A percentile compares a stretch with the other conserved stretches of the same genome.
Evolutionary conservation across 2,329 filamentous ascomycete species (phyloP).

Genomic region (Tolypocladium paradoxum): DNA sequence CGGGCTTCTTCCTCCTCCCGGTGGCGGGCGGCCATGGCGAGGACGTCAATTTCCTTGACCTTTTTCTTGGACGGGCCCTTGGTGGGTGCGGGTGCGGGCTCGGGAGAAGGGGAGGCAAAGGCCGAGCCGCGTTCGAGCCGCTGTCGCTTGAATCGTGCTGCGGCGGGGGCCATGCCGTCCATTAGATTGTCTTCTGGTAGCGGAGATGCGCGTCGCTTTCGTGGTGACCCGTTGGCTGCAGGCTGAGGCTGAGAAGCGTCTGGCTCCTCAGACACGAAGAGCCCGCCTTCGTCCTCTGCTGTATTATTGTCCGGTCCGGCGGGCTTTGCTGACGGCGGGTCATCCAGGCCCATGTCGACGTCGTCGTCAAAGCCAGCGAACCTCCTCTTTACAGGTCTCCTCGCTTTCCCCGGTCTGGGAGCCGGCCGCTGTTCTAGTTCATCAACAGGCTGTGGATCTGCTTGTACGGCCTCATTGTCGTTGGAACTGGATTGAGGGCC

Average conservation of each 20-base stretch:
- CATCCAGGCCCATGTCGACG: constrained; percentile 26
- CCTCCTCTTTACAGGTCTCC: constrained; percentile 36
- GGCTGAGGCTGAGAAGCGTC: constrained; percentile 10
- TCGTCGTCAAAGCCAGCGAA: constrained; percentile 63
- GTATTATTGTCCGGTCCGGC: background rate
- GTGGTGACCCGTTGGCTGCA: constrained; percentile 17
- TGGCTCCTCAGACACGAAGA: constrained; percentile 47
- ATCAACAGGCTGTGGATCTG: constrained; percentile 3
- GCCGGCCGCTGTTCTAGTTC: constrained; percentile 11
- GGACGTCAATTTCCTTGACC: constrained; percentile 56
- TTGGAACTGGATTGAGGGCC: constrained; percentile 3
- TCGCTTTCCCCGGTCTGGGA: constrained; percentile 13
- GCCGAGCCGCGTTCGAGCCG: constrained; percentile 50
- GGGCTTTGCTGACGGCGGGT: constrained; percentile 7
- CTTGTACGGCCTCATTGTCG: background rate
- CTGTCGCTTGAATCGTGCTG: constrained; percentile 68
- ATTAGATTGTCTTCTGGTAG: constrained; percentile 46
- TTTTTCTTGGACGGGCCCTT: constrained; percentile 27
- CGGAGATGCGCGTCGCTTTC: constrained; percentile 36
- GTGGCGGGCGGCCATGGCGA: constrained; percentile 51
- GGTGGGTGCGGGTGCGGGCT: constrained; percentile 11
- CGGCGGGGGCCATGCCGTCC: constrained; percentile 64
- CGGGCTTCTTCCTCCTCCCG: constrained; percentile 58
- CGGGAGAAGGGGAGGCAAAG: constrained; percentile 20
- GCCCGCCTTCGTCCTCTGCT: constrained; percentile 29